Evolutionary conservation across 2,329 filamentous ascomycete genomes (phyloP), one percentile per base, ranked within the genome.

Genomic region (Penicillium sp.): DNA sequence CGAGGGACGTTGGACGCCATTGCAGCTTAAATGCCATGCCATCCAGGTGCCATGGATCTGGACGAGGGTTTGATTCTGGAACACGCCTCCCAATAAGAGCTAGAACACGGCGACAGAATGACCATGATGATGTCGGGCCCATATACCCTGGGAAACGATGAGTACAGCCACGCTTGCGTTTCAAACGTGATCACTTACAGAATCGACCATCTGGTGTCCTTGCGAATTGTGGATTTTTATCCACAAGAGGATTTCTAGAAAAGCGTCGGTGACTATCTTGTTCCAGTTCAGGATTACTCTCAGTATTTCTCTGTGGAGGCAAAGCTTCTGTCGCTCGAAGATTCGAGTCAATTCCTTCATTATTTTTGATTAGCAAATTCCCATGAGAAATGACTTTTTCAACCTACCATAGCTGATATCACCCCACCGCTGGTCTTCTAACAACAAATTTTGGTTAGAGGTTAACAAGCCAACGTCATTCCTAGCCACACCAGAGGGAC

Each of bases 61-160:
- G 66, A 12, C 60, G 63, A 42, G 60, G 66, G 18, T 67, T 69
- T 1, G 68, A 65, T n/a, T 71, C 69, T 1, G 70, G 69, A 5
- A 71, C 62, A 35, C 65, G 64, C 48, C 69, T 64, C 3, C 71
- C 70, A 27, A 73, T 66, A 0, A 73, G 55, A 20, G 65, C 65
- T 7, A 73, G 51, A 2, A 73, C 71, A 4, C 71, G 65, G 23
- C 70, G 68, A 47, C 69, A 72, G 44, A 73, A 73, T 4, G 71
- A 72, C 71, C 71, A 73, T 22, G 70, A 72, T 2, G 70, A 73
- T 1, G 70, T 70, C 2, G 71, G 70, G 1, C 70, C 71, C 66
- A 72, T 72, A 51, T 72, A 72, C 69, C 69, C 69, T 71, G 25
- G 2, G 15, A 35, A 15, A 11, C 8, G 3, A 26, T 59, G n/a